Base-by-base conservation (phyloP, 352 stramenopile genomes). In the Phytopythium oedochilum region DNA sequence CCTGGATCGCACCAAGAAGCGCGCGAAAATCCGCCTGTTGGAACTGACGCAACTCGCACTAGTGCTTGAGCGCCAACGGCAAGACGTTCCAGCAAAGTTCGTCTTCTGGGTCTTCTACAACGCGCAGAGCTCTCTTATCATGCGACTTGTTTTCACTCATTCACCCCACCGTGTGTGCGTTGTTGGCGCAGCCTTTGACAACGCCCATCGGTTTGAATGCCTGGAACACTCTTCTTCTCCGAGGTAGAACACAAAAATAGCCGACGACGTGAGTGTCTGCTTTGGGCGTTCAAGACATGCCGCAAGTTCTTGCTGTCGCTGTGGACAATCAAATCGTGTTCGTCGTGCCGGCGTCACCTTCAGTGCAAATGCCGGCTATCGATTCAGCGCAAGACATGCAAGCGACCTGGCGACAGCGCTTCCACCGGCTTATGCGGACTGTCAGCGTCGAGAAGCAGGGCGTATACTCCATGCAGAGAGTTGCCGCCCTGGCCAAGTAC, bases 21-120 rank as follows among this genome's bases (percentile, higher is more conserved):
- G n/a, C n/a, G n/a, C n/a, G n/a, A n/a, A n/a, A n/a, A n/a, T 26
- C 22, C 18, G 18, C 39, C 18, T 45, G 22, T 9, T 26, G 18
- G 18, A 18, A 23, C 11, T 45, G 12, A 26, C 32, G 9, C 32
- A 38, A 14, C 32, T 38, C 32, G 32, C 32, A 4, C 3, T 12
- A 10, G 32, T 38, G 32, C 32, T 38, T 14, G 32, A 38, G 32
- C 32, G 11, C 9, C 32, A 38, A 17, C 17, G 32, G 8, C 17
- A 63, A 3, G 62, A 74, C 34, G 61, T 55, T 10, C 59, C 63
- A 63, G 25, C 2, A 42, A 14, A 5, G 0, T 28, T 36, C 20
- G 5, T 34, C 38, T 25, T 29, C 26, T 18, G 10, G 29, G 38
- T 54, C 20, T 20, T 29, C 11, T 11, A 38, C 32, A 38, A 38